Conservation (phyloP, 2,329 filamentous ascomycete species). For the Corinectria fuckeliana region DNA sequence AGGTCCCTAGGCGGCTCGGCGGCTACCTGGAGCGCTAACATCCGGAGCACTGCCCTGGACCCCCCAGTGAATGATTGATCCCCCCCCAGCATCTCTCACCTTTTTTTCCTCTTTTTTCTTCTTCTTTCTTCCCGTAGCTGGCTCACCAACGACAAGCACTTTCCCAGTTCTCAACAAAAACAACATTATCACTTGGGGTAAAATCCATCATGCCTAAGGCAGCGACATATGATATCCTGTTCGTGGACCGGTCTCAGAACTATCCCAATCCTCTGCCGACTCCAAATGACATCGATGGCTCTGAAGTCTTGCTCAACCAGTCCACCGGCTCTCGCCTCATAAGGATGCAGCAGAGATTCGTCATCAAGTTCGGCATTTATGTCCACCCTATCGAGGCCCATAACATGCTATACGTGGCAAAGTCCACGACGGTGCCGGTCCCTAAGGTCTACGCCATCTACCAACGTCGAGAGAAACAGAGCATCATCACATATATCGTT, state of each 20-base stretch:
- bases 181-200: neutral
- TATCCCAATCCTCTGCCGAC: slow-evolving; percentile 4
- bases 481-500: slow-evolving; percentile 25
- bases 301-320: neutral
- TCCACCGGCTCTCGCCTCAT: neutral
- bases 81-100: no score
- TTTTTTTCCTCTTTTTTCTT: no score
- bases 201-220: slow-evolving; percentile 1
- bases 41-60: no score
- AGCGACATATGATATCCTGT: slow-evolving; percentile 16
- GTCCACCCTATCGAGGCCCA: slow-evolving; percentile 26
- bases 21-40: no score
- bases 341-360: slow-evolving; percentile 2
- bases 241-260: slow-evolving; percentile 7
- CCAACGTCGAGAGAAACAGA: slow-evolving; percentile 4
- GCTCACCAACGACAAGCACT: neutral
- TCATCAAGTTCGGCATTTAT: slow-evolving; percentile 24
- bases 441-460: slow-evolving; percentile 34
- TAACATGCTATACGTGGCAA: slow-evolving; percentile 30
- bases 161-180: neutral
- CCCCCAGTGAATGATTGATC: no score
- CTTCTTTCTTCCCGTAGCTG: neutral
- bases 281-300: slow-evolving; percentile 19
- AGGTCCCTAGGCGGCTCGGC: no score
- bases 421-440: slow-evolving; percentile 21